A percentile compares a stretch with the other conserved stretches of the same genome.
These are phyloP conservation scores for Euphorbia schlechtendalii DNA, from an alignment of 441 rosid genomes.

Conservation along the genomic window DNA sequence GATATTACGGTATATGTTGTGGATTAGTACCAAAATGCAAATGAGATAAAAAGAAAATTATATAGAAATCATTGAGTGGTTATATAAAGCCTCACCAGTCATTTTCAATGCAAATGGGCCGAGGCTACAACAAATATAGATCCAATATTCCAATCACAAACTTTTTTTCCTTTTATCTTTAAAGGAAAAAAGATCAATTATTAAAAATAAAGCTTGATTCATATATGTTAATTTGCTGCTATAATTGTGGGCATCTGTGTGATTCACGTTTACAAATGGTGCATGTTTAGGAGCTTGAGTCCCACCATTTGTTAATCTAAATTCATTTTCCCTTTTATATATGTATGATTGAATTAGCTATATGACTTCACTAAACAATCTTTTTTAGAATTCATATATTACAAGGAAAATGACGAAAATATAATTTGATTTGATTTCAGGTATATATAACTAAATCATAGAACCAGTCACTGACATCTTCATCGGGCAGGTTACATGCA, in stretches of 20 bases:
- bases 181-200: background rate
- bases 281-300: constrained; percentile 11
- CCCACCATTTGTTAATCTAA: constrained; percentile 29
- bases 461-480: too few relatives aligned
- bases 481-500: too few relatives aligned
- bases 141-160: constrained; percentile 7
- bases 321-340: constrained; percentile 21
- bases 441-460: too few relatives aligned
- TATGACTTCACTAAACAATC: constrained; percentile 9
- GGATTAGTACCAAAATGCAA: too few relatives aligned
- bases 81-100: background rate
- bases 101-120: background rate
- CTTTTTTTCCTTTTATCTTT: background rate
- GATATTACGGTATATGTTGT: too few relatives aligned
- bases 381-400: constrained; percentile 1
- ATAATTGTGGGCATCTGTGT: constrained; percentile 12
- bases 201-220: constrained; percentile 7
- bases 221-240: constrained; percentile 5
- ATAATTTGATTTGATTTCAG: too few relatives aligned
- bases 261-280: constrained; percentile 21
- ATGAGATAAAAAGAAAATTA: too few relatives aligned
- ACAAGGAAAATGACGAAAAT: too few relatives aligned
- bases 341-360: constrained; percentile 8
- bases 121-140: background rate
- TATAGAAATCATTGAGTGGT: background rate